These are phyloP conservation scores for Coniella lustricola DNA, from an alignment of 2,329 filamentous ascomycete species.

Conservation along the genomic window DNA sequence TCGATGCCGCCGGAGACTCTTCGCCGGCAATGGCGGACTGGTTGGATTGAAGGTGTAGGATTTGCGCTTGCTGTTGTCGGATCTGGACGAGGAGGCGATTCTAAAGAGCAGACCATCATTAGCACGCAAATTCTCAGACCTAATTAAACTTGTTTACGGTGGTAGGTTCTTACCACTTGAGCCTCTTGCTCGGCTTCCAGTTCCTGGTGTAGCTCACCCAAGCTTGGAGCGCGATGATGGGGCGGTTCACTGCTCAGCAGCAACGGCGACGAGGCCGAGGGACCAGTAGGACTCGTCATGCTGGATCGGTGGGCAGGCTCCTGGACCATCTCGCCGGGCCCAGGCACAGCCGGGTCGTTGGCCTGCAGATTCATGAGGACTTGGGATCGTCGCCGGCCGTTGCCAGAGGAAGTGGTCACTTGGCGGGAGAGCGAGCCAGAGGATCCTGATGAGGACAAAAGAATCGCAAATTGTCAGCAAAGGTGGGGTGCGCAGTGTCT, in stretches of 20 bases:
- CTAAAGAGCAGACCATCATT: constrained; percentile 28
- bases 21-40: constrained; percentile 32
- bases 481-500: no score
- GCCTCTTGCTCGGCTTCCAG: constrained; percentile 73
- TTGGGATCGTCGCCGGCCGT: constrained; percentile 57
- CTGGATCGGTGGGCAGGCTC: constrained; percentile 32
- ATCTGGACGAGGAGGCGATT: constrained; percentile 75
- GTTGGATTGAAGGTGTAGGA: constrained; percentile 50
- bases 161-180: constrained; percentile 52
- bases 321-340: constrained; percentile 60
- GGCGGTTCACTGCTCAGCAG: constrained; percentile 44
- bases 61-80: constrained; percentile 65
- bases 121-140: background rate
- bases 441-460: constrained; percentile 6
- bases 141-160: no score
- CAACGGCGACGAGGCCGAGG: constrained; percentile 27
- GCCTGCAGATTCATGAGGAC: constrained; percentile 67
- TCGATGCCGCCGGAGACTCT: constrained; percentile 28
- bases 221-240: constrained; percentile 61
- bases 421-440: constrained; percentile 15
- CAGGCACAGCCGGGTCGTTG: constrained; percentile 62
- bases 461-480: background rate
- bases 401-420: constrained; percentile 12
- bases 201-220: constrained; percentile 73
- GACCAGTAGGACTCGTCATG: constrained; percentile 19